Base-by-base conservation (phyloP, 768 basidiomycete genomes). In the Lactarius deliciosus region DNA sequence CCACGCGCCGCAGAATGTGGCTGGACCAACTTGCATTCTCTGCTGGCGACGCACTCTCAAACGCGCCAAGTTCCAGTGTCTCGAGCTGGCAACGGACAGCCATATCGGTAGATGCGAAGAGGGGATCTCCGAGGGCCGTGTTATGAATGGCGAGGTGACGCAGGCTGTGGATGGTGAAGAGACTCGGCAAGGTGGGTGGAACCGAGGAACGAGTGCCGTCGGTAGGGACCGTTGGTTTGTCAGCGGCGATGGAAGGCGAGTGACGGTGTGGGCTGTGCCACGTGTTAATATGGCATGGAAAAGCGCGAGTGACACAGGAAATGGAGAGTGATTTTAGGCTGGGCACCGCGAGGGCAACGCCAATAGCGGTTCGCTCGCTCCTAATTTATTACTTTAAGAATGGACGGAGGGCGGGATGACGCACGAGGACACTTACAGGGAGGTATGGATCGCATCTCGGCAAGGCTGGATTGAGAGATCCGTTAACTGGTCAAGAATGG, bases 81-180 rank as follows among this genome's bases (percentile, higher is more conserved):
- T 66, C 64, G 22, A 71, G 68, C 34, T 60, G 54, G 18, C 47
- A 61, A 7, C 25, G 28, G n/a, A 61, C 54, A 5, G 43, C 7
- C 5, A 65, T 54, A 57, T 63, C 40, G 2, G 62, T 5, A 40
- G 69, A 62, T 55, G 64, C 64, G n/a, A 65, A 71, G 5, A 57
- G 62, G n/a, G 63, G 64, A 41, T 66, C 56, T 53, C 68, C 68
- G 43, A 71, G 68, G 50, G 28, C 41, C 0, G 70, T 71, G 25
- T 64, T 69, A 15, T 61, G 68, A 9, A 71, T 64, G 30, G 64
- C 64, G 15, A 71, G 68, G 38, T 71, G 70, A 30, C 57, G 64
- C 53, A 69, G 32, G 32, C 64, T 56, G 0, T 61, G 64, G 43
- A 68, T 65, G 8, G 69, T 45, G 25, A 71, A 54, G 28, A 71